Percentiles rank a stretch among this genome's conserved stretches.
These are phyloP conservation scores for Vigna mungo DNA, from an alignment of 306 rosid genomes.

Conservation along the genomic window DNA sequence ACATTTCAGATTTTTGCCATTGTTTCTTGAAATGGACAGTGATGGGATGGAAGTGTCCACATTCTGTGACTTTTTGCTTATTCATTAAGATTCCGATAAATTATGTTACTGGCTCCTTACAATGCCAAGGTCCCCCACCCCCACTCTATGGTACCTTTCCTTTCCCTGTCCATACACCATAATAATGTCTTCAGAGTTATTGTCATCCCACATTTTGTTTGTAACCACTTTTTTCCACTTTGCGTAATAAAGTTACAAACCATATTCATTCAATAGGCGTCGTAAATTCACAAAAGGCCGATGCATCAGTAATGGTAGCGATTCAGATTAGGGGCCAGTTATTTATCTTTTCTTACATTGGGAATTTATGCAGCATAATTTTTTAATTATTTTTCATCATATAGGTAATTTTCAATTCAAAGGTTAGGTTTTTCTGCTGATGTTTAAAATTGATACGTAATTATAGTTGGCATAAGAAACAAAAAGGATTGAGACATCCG, in stretches of 20 bases:
- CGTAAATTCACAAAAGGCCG: background rate
- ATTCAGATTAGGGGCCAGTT: background rate
- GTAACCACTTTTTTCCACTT: background rate
- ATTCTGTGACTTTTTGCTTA: background rate
- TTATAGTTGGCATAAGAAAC: background rate
- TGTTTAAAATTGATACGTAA: background rate
- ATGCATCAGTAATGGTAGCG: background rate
- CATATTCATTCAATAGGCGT: background rate
- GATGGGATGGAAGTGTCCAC: background rate
- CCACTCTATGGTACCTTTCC: background rate
- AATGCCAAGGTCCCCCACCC: background rate
- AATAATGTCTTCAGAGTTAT: background rate
- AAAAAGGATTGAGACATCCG: background rate
- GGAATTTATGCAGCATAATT: background rate
- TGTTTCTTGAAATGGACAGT: constrained; percentile 16
- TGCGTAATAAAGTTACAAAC: background rate
- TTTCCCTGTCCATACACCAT: background rate
- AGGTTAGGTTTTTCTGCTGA: background rate
- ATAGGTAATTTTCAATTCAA: background rate
- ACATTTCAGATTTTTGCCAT: background rate
- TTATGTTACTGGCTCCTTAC: constrained; percentile 9
- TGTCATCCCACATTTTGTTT: background rate
- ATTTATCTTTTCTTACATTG: background rate
- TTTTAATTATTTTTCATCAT: background rate
- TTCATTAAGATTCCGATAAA: constrained; percentile 14